A percentile compares a stretch with the other conserved stretches of the same genome.
Evolutionary conservation across 495 filamentous ascomycete genomes (phyloP).

Genomic region (Penicillium parvum): DNA sequence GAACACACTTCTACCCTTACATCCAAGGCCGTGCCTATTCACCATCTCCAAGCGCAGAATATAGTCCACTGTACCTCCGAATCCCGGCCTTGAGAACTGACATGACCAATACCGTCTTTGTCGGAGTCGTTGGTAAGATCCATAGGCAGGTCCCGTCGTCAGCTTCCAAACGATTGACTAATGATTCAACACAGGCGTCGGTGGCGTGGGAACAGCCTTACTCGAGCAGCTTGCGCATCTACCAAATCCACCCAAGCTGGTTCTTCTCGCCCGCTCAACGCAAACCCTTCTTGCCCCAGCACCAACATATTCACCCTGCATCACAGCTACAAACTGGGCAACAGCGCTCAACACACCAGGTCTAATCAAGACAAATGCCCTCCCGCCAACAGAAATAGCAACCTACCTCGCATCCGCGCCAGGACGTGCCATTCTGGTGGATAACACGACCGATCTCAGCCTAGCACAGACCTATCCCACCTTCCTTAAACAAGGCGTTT

Average conservation of each 20-base stretch:
- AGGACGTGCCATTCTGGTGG: conserved; percentile 72
- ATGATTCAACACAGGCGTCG: neutral
- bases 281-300: conserved; percentile 63
- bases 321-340: conserved; percentile 51
- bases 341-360: conserved; percentile 53
- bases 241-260: neutral
- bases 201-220: conserved; percentile 5
- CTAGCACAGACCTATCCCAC: conserved; percentile 74
- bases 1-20: no score
- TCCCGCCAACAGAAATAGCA: conserved; percentile 61
- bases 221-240: conserved; percentile 1
- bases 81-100: no score
- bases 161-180: neutral
- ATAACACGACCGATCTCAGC: conserved; percentile 85
- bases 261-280: conserved; percentile 44
- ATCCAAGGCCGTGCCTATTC: no score
- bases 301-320: conserved; percentile 41
- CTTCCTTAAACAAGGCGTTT: conserved; percentile 74
- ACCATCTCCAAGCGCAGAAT: no score
- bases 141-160: neutral
- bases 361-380: conserved; percentile 45
- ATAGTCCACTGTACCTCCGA: no score
- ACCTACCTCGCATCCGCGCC: conserved; percentile 67
- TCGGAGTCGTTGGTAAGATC: conserved; percentile 6
- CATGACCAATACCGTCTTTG: neutral